These are phyloP conservation scores for Plasmodium malariae DNA, from an alignment of 169 alveolate genomes.

Conservation along the genomic window DNA sequence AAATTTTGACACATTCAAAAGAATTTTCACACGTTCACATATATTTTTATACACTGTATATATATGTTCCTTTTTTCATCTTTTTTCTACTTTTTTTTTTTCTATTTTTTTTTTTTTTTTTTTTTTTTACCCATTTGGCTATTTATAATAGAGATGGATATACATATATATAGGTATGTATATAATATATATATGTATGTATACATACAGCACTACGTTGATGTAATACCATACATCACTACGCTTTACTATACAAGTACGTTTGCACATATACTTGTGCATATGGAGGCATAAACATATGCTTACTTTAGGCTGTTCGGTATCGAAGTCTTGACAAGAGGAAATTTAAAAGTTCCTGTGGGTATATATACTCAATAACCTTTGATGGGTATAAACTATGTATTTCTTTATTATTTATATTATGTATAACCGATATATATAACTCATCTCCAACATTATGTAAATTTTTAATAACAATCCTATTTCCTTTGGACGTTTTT, in stretches of 20 bases:
- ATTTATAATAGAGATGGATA: background rate
- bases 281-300: background rate
- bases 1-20: background rate
- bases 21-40: constrained; percentile 19
- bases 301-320: constrained; percentile 30
- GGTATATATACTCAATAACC: constrained; percentile 74
- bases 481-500: constrained; percentile 49
- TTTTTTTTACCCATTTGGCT: background rate
- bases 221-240: background rate
- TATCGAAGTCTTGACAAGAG: constrained; percentile 70
- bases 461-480: constrained; percentile 66
- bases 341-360: constrained; percentile 73
- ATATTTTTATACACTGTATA: too few species aligned
- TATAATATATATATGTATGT: background rate
- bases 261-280: background rate
- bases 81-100: background rate
- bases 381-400: constrained; percentile 75
- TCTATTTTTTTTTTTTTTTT: background rate
- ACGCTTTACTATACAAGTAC: background rate
- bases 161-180: too few species aligned
- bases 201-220: background rate
- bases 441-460: constrained; percentile 73
- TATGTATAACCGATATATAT: constrained; percentile 74
- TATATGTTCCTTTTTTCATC: too few species aligned
- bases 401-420: constrained; percentile 61